phyloP scores from a whole-genome alignment of 1,139 yeast genomes.

The Eremothecium gossypii region DNA sequence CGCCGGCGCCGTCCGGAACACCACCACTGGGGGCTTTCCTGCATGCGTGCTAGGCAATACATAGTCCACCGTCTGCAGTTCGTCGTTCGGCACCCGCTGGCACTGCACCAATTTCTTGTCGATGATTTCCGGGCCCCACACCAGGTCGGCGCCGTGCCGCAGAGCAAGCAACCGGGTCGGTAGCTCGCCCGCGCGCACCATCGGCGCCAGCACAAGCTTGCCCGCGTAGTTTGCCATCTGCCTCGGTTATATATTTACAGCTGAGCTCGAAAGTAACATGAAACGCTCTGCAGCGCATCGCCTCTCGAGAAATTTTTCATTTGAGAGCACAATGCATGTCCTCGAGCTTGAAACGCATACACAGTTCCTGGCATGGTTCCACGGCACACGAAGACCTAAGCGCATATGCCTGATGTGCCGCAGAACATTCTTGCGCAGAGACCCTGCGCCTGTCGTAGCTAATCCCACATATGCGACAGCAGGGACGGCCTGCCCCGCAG shows the following conservation, averaged over 20 bases:
- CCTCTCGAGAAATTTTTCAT: too few relatives aligned
- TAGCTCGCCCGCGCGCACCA: constrained; percentile 92
- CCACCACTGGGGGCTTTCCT: constrained; percentile 36
- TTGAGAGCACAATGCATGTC: too few relatives aligned
- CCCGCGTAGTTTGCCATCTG: constrained; percentile 48
- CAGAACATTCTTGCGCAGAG: too few relatives aligned
- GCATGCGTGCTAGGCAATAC: constrained; percentile 26
- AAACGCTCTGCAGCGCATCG: constrained; percentile 1
- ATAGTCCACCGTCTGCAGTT: constrained; percentile 53
- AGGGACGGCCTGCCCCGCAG: too few relatives aligned
- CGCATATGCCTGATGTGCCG: too few relatives aligned
- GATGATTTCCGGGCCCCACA: constrained; percentile 91
- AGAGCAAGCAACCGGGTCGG: constrained; percentile 78
- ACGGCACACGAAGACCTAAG: too few relatives aligned
- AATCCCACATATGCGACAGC: too few relatives aligned
- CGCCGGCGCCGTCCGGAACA: constrained; percentile 63
- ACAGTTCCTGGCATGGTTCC: too few relatives aligned
- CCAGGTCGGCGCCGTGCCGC: constrained; percentile 82
- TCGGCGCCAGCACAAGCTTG: constrained; percentile 82
- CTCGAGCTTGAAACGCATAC: too few relatives aligned
- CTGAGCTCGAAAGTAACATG: neutral
- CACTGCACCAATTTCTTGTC: constrained; percentile 76
- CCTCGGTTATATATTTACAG: neutral
- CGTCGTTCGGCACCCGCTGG: constrained; percentile 46
- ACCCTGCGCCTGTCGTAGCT: too few relatives aligned